Evolutionary conservation across 2,329 filamentous ascomycete genomes (phyloP).

Genomic region (Ustilaginoidea virens): DNA sequence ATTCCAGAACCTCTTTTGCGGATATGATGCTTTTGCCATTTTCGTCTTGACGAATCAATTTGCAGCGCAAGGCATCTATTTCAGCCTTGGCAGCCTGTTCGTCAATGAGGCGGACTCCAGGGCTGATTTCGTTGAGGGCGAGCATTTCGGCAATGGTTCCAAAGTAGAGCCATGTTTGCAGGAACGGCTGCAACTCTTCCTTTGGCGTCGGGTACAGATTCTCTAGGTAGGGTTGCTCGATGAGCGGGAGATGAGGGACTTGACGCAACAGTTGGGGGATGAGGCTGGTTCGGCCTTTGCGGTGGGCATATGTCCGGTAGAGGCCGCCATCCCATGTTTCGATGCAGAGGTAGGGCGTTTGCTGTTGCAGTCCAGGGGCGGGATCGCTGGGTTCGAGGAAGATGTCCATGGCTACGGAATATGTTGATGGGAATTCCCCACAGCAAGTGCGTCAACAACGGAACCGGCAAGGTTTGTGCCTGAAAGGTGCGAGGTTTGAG

Average conservation of each 20-base stretch:
- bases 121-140: slow-evolving; percentile 10
- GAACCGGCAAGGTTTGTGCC: too few relatives aligned
- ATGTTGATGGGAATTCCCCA: too few relatives aligned
- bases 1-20: slow-evolving; percentile 2
- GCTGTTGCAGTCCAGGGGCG: slow-evolving; percentile 3
- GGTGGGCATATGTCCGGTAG: slow-evolving; percentile 11
- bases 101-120: slow-evolving; percentile 6
- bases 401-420: slow-evolving; percentile 11
- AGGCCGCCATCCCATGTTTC: slow-evolving; percentile 12
- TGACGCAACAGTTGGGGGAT: slow-evolving; percentile 5
- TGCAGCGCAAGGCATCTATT: slow-evolving; percentile 6
- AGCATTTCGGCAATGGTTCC: slow-evolving; percentile 15
- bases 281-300: slow-evolving; percentile 6
- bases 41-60: slow-evolving; percentile 4
- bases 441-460: too few relatives aligned
- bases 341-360: slow-evolving; percentile 10
- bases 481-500: too few relatives aligned
- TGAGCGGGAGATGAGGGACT: neutral
- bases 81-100: slow-evolving; percentile 4
- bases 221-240: slow-evolving; percentile 6
- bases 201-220: slow-evolving; percentile 8
- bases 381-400: slow-evolving; percentile 8
- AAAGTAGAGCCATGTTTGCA: slow-evolving; percentile 20
- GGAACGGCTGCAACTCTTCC: slow-evolving; percentile 11
- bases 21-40: slow-evolving; percentile 2